Conservation (phyloP, 2,329 filamentous ascomycete genomes). For the Purpureocillium takamizusanense region DNA sequence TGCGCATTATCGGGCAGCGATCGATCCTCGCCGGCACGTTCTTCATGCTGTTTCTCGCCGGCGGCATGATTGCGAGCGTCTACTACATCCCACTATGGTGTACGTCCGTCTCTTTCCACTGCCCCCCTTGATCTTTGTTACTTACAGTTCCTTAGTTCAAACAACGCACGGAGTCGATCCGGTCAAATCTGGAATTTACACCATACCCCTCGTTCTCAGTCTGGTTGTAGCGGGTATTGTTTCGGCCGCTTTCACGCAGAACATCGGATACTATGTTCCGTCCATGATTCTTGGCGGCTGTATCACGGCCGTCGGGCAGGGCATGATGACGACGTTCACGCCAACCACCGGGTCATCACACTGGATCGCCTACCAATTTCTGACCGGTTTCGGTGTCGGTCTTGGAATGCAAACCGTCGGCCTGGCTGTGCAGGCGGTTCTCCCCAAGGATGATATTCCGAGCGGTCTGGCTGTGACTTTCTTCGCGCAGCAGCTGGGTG, state of each 20-base stretch:
- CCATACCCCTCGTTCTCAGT: conserved; percentile 46
- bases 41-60: conserved; percentile 37
- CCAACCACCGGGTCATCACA: conserved; percentile 34
- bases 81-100: conserved; percentile 28
- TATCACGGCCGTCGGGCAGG: conserved; percentile 42
- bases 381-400: conserved; percentile 50
- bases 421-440: conserved; percentile 47
- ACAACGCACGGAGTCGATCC: conserved; percentile 43
- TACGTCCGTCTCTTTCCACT: neutral
- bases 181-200: conserved; percentile 47
- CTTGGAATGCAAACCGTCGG: conserved; percentile 48
- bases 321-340: conserved; percentile 47
- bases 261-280: conserved; percentile 51
- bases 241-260: conserved; percentile 38
- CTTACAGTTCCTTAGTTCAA: conserved; percentile 33
- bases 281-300: conserved; percentile 43
- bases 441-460: conserved; percentile 42
- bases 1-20: conserved; percentile 43
- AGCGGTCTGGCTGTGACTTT: conserved; percentile 47
- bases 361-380: conserved; percentile 53
- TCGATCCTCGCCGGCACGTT: conserved; percentile 40
- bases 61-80: conserved; percentile 43
- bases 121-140: neutral
- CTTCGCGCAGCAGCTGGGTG: conserved; percentile 50
- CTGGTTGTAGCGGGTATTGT: conserved; percentile 42